A percentile compares a stretch with the other conserved stretches of the same genome.
phyloP scores from a whole-genome alignment of 345 rosid genomes.

The Ceriops decandra region DNA sequence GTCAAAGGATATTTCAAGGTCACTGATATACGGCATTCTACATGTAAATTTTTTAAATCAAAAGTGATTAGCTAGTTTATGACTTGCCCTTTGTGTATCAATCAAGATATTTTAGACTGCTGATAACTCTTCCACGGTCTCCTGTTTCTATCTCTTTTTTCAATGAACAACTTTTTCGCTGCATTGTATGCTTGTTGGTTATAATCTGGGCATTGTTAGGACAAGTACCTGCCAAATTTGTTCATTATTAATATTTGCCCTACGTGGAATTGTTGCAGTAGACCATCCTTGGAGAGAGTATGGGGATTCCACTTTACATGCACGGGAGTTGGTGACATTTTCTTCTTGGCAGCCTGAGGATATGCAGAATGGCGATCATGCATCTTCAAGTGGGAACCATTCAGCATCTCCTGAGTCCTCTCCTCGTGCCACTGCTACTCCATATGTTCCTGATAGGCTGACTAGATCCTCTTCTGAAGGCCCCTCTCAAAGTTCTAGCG shows the following conservation, averaged over 20 bases:
- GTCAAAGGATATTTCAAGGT: too few species aligned
- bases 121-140: too few species aligned
- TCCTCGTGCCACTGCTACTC: slow-evolving; percentile 33
- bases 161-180: too few species aligned
- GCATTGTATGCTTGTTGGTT: too few species aligned
- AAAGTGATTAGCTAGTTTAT: too few species aligned
- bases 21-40: too few species aligned
- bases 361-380: slow-evolving; percentile 27
- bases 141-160: too few species aligned
- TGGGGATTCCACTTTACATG: slow-evolving; percentile 32
- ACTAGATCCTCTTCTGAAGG: slow-evolving; percentile 34
- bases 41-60: too few species aligned
- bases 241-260: neutral
- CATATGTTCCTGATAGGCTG: slow-evolving; percentile 24
- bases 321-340: slow-evolving; percentile 52
- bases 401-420: slow-evolving; percentile 49
- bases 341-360: slow-evolving; percentile 35
- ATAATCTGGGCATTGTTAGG: too few species aligned
- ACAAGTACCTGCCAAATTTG: too few species aligned
- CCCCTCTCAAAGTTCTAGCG: slow-evolving; percentile 36
- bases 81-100: too few species aligned
- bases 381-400: slow-evolving; percentile 37
- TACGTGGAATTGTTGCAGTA: slow-evolving; percentile 30
- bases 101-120: too few species aligned
- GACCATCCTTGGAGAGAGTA: slow-evolving; percentile 53